Conservation (phyloP, 306 rosid species). For the Alnus rubra region DNA sequence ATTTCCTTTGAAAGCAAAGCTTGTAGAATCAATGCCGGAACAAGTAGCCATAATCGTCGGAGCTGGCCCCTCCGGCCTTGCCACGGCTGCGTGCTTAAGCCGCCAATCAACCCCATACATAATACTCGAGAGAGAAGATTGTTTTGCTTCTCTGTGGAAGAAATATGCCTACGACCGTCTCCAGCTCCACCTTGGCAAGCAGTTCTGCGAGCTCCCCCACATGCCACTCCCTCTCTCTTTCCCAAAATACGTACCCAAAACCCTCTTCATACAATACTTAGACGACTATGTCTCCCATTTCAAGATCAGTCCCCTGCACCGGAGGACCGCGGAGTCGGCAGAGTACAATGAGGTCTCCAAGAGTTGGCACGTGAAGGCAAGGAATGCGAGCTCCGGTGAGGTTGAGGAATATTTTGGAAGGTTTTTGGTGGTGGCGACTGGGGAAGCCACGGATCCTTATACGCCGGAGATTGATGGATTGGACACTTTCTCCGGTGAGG, state of each 20-base stretch:
- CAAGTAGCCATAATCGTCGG: slow-evolving; percentile 49
- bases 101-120: slow-evolving; percentile 43
- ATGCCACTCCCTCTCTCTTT: slow-evolving; percentile 44
- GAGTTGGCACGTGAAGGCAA: slow-evolving; percentile 54
- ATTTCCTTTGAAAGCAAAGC: too few species aligned
- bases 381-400: slow-evolving; percentile 12
- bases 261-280: slow-evolving; percentile 47
- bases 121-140: slow-evolving; percentile 61
- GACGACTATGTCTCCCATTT: slow-evolving; percentile 47
- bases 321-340: slow-evolving; percentile 45
- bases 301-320: slow-evolving; percentile 45
- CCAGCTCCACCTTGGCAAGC: slow-evolving; percentile 55
- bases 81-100: slow-evolving; percentile 46
- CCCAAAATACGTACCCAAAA: slow-evolving; percentile 51
- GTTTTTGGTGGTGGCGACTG: slow-evolving; percentile 69
- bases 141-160: slow-evolving; percentile 62
- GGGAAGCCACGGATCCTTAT: slow-evolving; percentile 51
- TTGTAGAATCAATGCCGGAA: slow-evolving; percentile 21
- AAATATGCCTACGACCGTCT: slow-evolving; percentile 66
- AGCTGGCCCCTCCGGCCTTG: slow-evolving; percentile 66
- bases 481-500: slow-evolving; percentile 42
- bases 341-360: slow-evolving; percentile 15
- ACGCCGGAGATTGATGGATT: slow-evolving; percentile 55
- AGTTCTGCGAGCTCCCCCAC: slow-evolving; percentile 47
- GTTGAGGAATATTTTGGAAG: slow-evolving; percentile 43